These are phyloP conservation scores for Cutaneotrichosporon spelunceum DNA, from an alignment of 1,284 basidiomycete genomes.

Conservation along the genomic window DNA sequence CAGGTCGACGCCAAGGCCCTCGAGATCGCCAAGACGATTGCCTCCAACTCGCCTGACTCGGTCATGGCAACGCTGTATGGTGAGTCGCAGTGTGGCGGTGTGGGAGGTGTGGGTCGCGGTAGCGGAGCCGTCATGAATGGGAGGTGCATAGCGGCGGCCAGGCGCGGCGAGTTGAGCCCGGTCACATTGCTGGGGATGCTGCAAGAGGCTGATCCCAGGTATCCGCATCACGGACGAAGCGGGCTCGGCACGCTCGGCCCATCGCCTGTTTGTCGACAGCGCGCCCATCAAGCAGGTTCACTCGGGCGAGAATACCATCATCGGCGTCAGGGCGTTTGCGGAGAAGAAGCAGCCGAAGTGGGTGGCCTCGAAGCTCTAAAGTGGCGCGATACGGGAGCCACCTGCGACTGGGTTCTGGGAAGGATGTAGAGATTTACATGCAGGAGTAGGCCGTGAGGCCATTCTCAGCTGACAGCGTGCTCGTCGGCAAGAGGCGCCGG, in stretches of 20 bases:
- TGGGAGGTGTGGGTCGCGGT: neutral
- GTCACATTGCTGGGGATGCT: no score
- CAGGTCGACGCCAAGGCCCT: constrained; percentile 18
- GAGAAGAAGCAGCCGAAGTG: constrained; percentile 19
- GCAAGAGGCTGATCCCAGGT: constrained; percentile 2
- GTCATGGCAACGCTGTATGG: constrained; percentile 19
- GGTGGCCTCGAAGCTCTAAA: constrained; percentile 20
- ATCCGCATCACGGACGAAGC: constrained; percentile 21
- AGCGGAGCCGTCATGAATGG: no score
- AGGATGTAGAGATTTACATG: no score
- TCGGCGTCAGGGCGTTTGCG: constrained; percentile 21
- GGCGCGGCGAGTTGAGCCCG: no score
- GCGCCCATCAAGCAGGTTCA: constrained; percentile 14
- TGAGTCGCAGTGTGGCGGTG: neutral
- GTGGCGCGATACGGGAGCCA: no score
- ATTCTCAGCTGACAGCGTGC: no score
- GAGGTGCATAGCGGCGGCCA: no score
- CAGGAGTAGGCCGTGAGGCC: no score
- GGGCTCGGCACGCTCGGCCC: constrained; percentile 9
- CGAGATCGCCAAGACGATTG: constrained; percentile 16
- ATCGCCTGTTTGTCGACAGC: constrained; percentile 16
- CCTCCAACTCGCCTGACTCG: constrained; percentile 22
- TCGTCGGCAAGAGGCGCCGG: no score
- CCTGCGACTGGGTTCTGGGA: no score
- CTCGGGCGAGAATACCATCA: constrained; percentile 21